A percentile compares a stretch with the other conserved stretches of the same genome.
phyloP scores from a whole-genome alignment of 176 grass and related monocot genomes.

The Areca catechu region DNA sequence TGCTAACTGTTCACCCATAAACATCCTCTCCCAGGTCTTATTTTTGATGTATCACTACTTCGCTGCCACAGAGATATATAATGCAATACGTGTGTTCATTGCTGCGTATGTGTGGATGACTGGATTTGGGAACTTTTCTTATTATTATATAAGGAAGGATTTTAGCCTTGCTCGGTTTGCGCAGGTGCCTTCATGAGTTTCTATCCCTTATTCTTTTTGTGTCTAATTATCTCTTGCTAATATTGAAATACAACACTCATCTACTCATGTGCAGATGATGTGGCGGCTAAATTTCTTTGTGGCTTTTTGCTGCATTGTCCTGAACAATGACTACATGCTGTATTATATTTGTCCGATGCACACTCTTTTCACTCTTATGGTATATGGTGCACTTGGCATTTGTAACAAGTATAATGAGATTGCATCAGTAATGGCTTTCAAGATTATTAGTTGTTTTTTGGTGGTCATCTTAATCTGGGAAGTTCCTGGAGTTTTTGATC shows the following conservation, averaged over 20 bases:
- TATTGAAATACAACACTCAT: slow-evolving; percentile 4
- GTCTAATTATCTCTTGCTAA: not conserved
- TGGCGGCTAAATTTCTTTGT: slow-evolving; percentile 83
- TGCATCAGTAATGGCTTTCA: slow-evolving; percentile 48
- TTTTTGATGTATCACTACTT: slow-evolving; percentile 95
- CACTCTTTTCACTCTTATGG: slow-evolving; percentile 81
- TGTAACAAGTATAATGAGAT: slow-evolving; percentile 80
- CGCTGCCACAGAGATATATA: slow-evolving; percentile 86
- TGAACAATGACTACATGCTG: slow-evolving; percentile 74
- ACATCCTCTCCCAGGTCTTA: slow-evolving; percentile 42
- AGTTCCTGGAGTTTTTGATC: slow-evolving; percentile 74
- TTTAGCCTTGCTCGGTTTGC: slow-evolving; percentile 74
- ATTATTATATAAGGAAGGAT: slow-evolving; percentile 78
- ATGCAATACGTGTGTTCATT: slow-evolving; percentile 83
- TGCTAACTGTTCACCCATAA: no score
- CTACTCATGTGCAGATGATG: slow-evolving; percentile 65
- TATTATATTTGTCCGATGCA: slow-evolving; percentile 90
- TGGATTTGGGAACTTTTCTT: slow-evolving; percentile 92
- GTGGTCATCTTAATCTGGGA: slow-evolving; percentile 74
- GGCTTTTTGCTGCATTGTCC: slow-evolving; percentile 64
- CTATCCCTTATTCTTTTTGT: not conserved
- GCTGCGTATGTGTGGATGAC: slow-evolving; percentile 93
- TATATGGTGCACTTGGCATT: slow-evolving; percentile 66
- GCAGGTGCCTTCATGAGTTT: slow-evolving; percentile 40
- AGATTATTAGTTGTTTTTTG: slow-evolving; percentile 45